Evolutionary conservation across 306 rosid species (phyloP), one percentile per base, ranked within the genome.

Genomic region (Cicer yamashitae): DNA sequence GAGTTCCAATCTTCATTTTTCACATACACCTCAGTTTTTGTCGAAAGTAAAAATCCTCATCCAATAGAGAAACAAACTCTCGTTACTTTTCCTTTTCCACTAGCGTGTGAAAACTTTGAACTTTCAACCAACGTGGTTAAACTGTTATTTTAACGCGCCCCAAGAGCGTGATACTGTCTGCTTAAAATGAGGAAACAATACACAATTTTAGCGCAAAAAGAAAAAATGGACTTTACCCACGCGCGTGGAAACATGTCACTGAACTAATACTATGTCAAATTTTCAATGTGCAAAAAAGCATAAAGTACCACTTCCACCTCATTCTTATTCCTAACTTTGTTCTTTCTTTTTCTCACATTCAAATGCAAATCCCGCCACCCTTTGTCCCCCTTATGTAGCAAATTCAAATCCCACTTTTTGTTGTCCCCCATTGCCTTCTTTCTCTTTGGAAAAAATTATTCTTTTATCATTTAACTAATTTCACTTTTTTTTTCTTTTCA

Each of bases 281-380:
- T 67, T 57, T 67, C 81, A 72, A 72, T 34, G 62, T 52, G 25
- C 18, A 67, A 75, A 22, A 52, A 34, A 67, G 48, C 40, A 50
- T n/a, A 53, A 10, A 22, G 14, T 41, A 58, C 6, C 74, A 43
- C 64, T 56, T 56, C 17, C 22, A 58, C 45, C 10, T 70, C 39
- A 75, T 22, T 3, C 25, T 65, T 5, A 34, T n/a, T 60, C 8
- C n/a, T 65, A 5, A 9, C 14, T 40, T 25, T 13, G 45, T 20
- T 48, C 64, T 10, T 60, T 34, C 20, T 82, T 66, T 20, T 73
- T 76, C 73, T 67, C 79, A 51, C 74, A 77, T 91, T 94, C 96
- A 91, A 91, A 91, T 85, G 76, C 90, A 87, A 77, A 89, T 70
- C 97, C 97, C 98, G 97, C 97, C 94, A 85, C 70, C 63, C 74